Percentiles rank a stretch among this genome's conserved stretches.
Evolutionary conservation across 192 early-diverging fungal genomes (phyloP).

Genomic region (Chytriomyces sp.): DNA sequence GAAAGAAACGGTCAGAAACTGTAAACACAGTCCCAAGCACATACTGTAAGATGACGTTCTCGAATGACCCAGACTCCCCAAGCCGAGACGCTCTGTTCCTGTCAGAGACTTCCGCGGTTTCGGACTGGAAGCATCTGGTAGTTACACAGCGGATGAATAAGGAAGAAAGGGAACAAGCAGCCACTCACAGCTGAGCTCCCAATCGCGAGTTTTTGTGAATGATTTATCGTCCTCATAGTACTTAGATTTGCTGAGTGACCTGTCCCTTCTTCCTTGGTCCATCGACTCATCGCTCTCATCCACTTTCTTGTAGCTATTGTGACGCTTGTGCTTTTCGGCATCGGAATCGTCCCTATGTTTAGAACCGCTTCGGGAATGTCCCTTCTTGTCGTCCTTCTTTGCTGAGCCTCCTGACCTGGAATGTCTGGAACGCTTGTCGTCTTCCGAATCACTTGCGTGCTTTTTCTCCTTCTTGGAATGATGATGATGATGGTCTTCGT

Average conservation of each 20-base stretch:
- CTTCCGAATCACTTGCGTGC: neutral
- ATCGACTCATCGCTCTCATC: constrained; percentile 20
- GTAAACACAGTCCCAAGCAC: neutral
- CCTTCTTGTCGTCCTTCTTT: constrained; percentile 2
- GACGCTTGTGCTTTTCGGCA: neutral
- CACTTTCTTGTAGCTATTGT: neutral
- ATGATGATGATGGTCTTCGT: neutral
- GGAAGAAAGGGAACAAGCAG: neutral
- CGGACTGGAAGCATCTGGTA: neutral
- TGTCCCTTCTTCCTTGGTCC: neutral
- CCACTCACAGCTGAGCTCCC: neutral
- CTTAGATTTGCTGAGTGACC: neutral
- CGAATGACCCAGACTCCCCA: neutral
- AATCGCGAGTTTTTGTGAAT: neutral
- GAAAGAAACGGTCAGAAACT: neutral
- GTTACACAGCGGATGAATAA: neutral
- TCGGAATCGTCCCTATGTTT: constrained; percentile 11
- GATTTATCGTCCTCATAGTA: neutral
- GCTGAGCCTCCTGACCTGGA: constrained; percentile 4
- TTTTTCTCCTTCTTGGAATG: neutral
- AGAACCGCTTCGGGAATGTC: neutral
- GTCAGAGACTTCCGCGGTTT: constrained; percentile 19
- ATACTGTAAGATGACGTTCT: constrained; percentile 19
- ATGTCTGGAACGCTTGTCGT: neutral
- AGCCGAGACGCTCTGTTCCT: constrained; percentile 5